These are phyloP conservation scores for Sparassis latifolia DNA, from an alignment of 1,284 basidiomycete genomes.

Conservation along the genomic window DNA sequence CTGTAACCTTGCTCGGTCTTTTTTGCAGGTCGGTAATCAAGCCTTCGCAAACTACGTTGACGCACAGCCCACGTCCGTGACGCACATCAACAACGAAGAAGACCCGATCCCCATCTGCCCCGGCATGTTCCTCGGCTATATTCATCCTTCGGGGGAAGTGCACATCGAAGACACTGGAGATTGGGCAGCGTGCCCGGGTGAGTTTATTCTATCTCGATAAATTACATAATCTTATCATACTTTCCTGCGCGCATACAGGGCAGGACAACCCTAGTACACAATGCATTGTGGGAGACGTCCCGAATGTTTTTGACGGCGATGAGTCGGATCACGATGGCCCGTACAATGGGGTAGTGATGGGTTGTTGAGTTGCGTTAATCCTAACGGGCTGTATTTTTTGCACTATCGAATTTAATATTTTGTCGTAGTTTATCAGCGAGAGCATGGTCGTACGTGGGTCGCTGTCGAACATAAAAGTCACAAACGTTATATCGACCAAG, in stretches of 20 bases:
- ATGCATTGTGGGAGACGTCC: constrained; percentile 51
- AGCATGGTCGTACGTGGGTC: too few relatives aligned
- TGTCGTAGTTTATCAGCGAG: too few relatives aligned
- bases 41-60: constrained; percentile 53
- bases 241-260: constrained; percentile 22
- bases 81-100: constrained; percentile 26
- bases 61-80: constrained; percentile 22
- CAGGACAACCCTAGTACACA: constrained; percentile 47
- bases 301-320: constrained; percentile 38
- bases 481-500: too few relatives aligned
- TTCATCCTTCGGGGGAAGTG: constrained; percentile 52
- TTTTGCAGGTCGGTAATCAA: constrained; percentile 43
- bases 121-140: constrained; percentile 41
- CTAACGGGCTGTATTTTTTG: too few relatives aligned
- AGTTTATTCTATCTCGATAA: neutral
- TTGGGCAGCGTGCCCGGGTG: constrained; percentile 45
- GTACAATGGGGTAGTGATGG: constrained; percentile 51
- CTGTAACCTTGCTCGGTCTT: neutral
- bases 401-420: too few relatives aligned
- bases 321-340: constrained; percentile 47
- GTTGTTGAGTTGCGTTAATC: constrained; percentile 24
- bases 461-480: too few relatives aligned
- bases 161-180: constrained; percentile 43
- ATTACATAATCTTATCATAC: neutral
- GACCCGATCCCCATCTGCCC: constrained; percentile 24